Conservation (phyloP, 441 rosid genomes). For the Macaranga tanarius region DNA sequence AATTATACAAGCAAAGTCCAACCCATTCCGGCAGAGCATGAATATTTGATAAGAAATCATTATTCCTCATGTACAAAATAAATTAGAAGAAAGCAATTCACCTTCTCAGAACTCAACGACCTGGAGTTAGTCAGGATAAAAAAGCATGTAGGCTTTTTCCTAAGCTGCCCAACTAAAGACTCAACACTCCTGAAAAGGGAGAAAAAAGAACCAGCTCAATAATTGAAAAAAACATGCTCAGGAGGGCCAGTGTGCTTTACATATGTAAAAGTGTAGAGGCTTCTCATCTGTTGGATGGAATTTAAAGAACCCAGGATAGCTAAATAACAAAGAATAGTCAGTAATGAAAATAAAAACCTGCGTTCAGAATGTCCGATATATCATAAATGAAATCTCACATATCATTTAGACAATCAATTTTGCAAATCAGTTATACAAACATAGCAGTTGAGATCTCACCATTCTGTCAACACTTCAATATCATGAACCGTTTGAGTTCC, state of each 20-base stretch:
- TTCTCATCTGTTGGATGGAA: slow-evolving; percentile 7
- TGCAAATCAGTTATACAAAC: slow-evolving; percentile 6
- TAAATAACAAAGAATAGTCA: slow-evolving; percentile 2
- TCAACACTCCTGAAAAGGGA: slow-evolving; percentile 60
- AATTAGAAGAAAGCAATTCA: slow-evolving; percentile 28
- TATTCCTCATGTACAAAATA: slow-evolving; percentile 13
- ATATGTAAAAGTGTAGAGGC: neutral
- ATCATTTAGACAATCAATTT: neutral
- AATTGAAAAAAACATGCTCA: neutral
- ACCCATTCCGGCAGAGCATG: neutral
- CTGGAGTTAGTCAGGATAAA: slow-evolving; percentile 95
- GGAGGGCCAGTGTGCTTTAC: slow-evolving; percentile 6
- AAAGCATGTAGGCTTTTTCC: slow-evolving; percentile 74
- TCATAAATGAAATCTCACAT: neutral
- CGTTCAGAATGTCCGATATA: neutral
- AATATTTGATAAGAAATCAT: slow-evolving; percentile 8
- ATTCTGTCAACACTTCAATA: slow-evolving; percentile 95
- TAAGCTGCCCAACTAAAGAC: slow-evolving; percentile 74
- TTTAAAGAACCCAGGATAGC: neutral
- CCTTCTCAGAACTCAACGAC: slow-evolving; percentile 90
- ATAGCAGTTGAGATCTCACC: slow-evolving; percentile 44
- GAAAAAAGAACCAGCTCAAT: slow-evolving; percentile 5
- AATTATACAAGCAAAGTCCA: slow-evolving; percentile 5
- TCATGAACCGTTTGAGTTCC: slow-evolving; percentile 99
- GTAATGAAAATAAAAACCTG: slow-evolving; percentile 16